A percentile compares a stretch with the other conserved stretches of the same genome.
Conservation (phyloP, 768 basidiomycete genomes). For the Boletus eberwhitei region DNA sequence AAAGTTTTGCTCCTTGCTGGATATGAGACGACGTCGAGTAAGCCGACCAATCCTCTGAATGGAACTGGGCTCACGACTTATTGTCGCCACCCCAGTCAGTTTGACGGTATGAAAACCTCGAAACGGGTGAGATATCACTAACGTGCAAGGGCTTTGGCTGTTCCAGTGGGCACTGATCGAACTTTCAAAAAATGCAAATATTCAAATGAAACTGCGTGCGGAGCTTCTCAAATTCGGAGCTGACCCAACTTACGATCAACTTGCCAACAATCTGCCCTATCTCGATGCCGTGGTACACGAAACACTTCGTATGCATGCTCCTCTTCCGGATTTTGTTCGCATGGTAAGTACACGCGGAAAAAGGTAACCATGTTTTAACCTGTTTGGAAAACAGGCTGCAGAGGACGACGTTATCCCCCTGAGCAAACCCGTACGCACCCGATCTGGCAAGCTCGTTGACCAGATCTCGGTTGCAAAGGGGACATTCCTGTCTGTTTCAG, state of each 20-base stretch:
- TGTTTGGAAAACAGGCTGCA: slow-evolving; percentile 35
- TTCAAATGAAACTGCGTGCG: slow-evolving; percentile 47
- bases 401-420: slow-evolving; percentile 61
- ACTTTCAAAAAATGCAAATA: slow-evolving; percentile 41
- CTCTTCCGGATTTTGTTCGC: slow-evolving; percentile 26
- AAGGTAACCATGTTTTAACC: not conserved
- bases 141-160: not conserved
- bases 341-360: slow-evolving; percentile 1
- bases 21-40: slow-evolving; percentile 41
- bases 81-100: slow-evolving; percentile 1
- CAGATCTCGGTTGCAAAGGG: slow-evolving; percentile 47
- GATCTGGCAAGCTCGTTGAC: slow-evolving; percentile 37
- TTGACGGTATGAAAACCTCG: slow-evolving; percentile 4
- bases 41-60: not conserved
- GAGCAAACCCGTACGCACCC: slow-evolving; percentile 43
- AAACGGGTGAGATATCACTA: not conserved
- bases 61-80: not conserved
- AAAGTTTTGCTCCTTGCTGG: slow-evolving; percentile 39
- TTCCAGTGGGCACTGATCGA: slow-evolving; percentile 54
- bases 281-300: slow-evolving; percentile 52
- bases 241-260: slow-evolving; percentile 56
- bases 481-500: slow-evolving; percentile 41
- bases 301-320: slow-evolving; percentile 43
- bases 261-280: slow-evolving; percentile 48
- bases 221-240: slow-evolving; percentile 43